Percentiles rank a stretch among this genome's conserved stretches.
Evolutionary conservation across 305 asterid species (phyloP).

Genomic region (Solanum hybrid): DNA sequence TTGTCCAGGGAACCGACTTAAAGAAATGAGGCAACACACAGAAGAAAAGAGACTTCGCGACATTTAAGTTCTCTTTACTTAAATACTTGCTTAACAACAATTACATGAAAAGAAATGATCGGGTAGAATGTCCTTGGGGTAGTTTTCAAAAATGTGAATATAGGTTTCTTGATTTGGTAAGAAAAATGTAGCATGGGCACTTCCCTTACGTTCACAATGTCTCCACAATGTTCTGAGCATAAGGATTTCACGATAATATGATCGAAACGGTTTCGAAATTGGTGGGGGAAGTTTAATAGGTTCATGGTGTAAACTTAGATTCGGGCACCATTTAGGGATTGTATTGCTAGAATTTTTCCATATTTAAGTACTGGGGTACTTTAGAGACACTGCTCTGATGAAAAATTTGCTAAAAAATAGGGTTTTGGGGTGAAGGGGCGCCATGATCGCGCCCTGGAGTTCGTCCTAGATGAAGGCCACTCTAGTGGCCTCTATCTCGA

Average conservation of each 20-base stretch:
- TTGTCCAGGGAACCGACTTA: too few relatives aligned
- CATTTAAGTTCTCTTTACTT: too few relatives aligned
- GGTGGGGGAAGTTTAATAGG: too few relatives aligned
- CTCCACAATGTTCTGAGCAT: too few relatives aligned
- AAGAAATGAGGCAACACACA: too few relatives aligned
- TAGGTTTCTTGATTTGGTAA: neutral
- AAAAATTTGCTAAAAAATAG: too few relatives aligned
- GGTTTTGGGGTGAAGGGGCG: neutral
- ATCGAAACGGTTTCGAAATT: fast-evolving
- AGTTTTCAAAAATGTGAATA: too few relatives aligned
- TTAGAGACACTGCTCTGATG: fast-evolving
- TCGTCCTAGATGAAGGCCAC: neutral
- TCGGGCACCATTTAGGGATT: neutral
- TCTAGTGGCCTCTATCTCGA: too few relatives aligned
- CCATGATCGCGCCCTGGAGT: neutral
- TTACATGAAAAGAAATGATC: too few relatives aligned
- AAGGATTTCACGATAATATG: too few relatives aligned
- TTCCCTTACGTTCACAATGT: neutral
- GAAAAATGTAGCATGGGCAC: neutral
- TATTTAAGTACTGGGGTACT: neutral
- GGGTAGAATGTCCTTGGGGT: neutral
- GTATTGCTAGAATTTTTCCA: neutral
- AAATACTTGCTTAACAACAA: too few relatives aligned
- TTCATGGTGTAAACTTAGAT: neutral
- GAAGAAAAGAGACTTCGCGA: too few relatives aligned